Evolutionary conservation across 2,329 filamentous ascomycete genomes (phyloP).

Genomic region (Scorias spongiosa): DNA sequence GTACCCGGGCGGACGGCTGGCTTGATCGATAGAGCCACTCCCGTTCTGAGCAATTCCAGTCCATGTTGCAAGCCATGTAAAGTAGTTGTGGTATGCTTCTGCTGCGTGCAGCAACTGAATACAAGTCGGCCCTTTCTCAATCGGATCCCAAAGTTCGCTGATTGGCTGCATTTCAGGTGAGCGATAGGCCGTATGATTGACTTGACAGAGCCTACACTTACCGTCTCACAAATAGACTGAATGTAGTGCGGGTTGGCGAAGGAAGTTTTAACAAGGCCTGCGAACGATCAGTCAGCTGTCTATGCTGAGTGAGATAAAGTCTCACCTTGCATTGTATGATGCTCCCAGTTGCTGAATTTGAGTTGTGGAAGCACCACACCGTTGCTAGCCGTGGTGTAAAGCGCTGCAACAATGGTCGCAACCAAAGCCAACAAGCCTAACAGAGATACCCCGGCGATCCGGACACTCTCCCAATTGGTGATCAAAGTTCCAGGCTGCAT

Average conservation of each 20-base stretch:
- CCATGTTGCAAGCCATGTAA: conserved; percentile 24
- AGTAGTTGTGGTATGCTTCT: conserved; percentile 56
- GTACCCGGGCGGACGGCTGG: conserved; percentile 41
- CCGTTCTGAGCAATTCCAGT: conserved; percentile 28
- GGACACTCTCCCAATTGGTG: conserved; percentile 50
- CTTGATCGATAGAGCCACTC: conserved; percentile 28
- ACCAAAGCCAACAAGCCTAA: conserved; percentile 50
- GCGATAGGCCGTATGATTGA: neutral
- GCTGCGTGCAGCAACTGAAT: conserved; percentile 55
- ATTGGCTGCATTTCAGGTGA: neutral
- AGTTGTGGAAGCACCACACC: conserved; percentile 62
- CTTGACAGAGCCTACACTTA: conserved; percentile 29
- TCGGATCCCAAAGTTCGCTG: conserved; percentile 20
- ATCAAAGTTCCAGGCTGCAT: conserved; percentile 47
- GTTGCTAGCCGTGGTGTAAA: conserved; percentile 66
- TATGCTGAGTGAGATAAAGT: too few species aligned
- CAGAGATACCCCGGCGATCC: conserved; percentile 47
- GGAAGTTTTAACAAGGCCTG: conserved; percentile 35
- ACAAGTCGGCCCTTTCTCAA: conserved; percentile 39
- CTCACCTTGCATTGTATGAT: conserved; percentile 34
- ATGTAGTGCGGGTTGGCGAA: conserved; percentile 52
- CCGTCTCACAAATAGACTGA: conserved; percentile 42
- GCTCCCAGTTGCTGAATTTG: conserved; percentile 39
- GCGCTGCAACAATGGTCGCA: conserved; percentile 49
- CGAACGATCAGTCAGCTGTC: neutral